These are phyloP conservation scores for Termitomyces sp. DNA, from an alignment of 768 basidiomycete species.

Conservation along the genomic window DNA sequence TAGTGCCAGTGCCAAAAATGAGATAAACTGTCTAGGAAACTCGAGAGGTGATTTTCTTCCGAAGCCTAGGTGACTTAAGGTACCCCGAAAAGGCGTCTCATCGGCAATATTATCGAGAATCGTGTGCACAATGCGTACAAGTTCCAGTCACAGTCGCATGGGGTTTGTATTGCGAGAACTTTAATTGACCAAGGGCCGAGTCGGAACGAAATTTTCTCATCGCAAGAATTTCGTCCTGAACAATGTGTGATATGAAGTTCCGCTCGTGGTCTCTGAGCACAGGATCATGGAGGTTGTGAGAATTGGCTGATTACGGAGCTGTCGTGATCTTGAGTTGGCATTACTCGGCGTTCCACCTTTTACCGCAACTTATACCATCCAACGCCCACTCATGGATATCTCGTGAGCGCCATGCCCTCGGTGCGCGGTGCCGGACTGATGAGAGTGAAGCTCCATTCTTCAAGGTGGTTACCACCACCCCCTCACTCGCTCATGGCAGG, in stretches of 20 bases:
- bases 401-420: conserved; percentile 28
- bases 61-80: neutral
- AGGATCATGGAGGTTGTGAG: neutral
- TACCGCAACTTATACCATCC: neutral
- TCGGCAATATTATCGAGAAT: neutral
- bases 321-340: neutral
- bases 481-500: conserved; percentile 84
- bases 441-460: conserved; percentile 59
- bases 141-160: neutral
- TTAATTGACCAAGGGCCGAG: neutral
- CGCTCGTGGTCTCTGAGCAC: neutral
- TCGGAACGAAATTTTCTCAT: neutral
- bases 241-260: neutral
- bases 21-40: neutral
- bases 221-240: neutral
- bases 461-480: conserved; percentile 96
- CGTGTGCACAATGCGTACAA: neutral
- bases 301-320: neutral
- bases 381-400: conserved; percentile 29
- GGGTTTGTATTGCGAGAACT: neutral
- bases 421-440: conserved; percentile 3
- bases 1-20: neutral
- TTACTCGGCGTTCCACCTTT: no score
- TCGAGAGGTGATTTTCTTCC: neutral
- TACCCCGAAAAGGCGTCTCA: neutral